phyloP scores from a whole-genome alignment of 805 yeast genomes.

The Candida ipomoeae region DNA sequence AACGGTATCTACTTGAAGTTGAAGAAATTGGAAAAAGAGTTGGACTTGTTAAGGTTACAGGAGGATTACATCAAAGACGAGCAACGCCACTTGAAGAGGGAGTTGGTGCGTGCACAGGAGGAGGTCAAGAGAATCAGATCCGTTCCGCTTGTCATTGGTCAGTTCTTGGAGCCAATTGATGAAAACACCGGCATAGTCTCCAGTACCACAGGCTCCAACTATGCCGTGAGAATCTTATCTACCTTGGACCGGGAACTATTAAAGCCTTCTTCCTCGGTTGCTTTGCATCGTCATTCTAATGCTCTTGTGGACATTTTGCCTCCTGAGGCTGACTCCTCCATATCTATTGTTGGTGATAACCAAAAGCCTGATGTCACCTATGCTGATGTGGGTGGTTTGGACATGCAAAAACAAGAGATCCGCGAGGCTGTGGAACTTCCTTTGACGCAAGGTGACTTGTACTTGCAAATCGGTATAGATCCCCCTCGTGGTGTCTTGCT shows the following conservation, averaged over 20 bases:
- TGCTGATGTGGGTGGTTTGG: constrained; percentile 98
- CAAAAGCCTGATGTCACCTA: constrained; percentile 91
- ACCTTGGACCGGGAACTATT: constrained; percentile 92
- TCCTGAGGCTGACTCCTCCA: constrained; percentile 97
- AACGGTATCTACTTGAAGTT: constrained; percentile 76
- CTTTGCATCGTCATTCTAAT: constrained; percentile 96
- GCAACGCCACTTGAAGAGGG: constrained; percentile 93
- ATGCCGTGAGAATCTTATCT: constrained; percentile 90
- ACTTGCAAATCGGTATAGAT: constrained; percentile 96
- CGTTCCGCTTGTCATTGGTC: constrained; percentile 97
- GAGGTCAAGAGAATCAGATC: constrained; percentile 97
- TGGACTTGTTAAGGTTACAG: constrained; percentile 78
- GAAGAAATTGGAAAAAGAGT: constrained; percentile 86
- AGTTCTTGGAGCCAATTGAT: constrained; percentile 95
- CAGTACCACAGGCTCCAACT: constrained; percentile 95
- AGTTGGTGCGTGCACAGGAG: constrained; percentile 93
- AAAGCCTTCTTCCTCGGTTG: constrained; percentile 93
- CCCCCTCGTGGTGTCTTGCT: constrained; percentile 97
- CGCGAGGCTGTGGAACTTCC: constrained; percentile 98
- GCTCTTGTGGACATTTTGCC: constrained; percentile 96
- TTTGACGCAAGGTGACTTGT: constrained; percentile 89
- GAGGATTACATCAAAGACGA: constrained; percentile 98
- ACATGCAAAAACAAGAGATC: constrained; percentile 98
- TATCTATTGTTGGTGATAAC: constrained; percentile 89
- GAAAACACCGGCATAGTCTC: constrained; percentile 95